phyloP scores from a whole-genome alignment of 1,139 yeast species.

The Magnusiomyces tetraspermus region DNA sequence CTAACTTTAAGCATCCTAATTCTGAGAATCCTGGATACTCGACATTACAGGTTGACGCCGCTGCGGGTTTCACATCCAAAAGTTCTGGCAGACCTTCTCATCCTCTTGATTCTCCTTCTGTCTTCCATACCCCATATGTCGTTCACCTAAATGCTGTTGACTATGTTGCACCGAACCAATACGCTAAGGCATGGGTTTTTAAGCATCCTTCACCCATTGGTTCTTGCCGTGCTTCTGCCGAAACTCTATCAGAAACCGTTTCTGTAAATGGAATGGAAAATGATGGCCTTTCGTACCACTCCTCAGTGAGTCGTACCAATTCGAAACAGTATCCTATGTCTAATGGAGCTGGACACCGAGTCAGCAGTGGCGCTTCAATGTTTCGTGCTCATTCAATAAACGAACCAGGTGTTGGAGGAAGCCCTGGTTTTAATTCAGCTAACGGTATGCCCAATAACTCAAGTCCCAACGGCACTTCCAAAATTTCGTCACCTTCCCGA shows the following conservation, averaged over 20 bases:
- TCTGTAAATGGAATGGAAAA: neutral
- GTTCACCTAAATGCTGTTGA: conserved; percentile 48
- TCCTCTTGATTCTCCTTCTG: conserved; percentile 17
- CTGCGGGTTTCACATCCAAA: neutral
- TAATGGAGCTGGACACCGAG: too few species aligned
- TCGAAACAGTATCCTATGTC: neutral
- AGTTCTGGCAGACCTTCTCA: conserved; percentile 31
- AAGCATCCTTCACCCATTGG: conserved; percentile 4
- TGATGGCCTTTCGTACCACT: neutral
- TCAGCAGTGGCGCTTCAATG: too few species aligned
- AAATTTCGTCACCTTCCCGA: too few species aligned
- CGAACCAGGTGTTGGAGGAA: too few species aligned
- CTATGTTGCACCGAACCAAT: conserved; percentile 15
- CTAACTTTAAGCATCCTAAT: conserved; percentile 9
- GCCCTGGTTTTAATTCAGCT: too few species aligned
- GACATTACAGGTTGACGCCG: neutral
- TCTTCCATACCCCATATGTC: conserved; percentile 41
- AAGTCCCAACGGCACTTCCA: too few species aligned
- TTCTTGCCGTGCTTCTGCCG: neutral
- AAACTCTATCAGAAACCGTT: neutral
- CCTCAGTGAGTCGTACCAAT: neutral
- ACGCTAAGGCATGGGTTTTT: neutral
- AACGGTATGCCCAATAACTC: too few species aligned
- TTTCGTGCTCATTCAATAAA: too few species aligned
- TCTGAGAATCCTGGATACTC: neutral